Evolutionary conservation across 495 filamentous ascomycete genomes (phyloP).

Genomic region (Trichoderma erinaceum): DNA sequence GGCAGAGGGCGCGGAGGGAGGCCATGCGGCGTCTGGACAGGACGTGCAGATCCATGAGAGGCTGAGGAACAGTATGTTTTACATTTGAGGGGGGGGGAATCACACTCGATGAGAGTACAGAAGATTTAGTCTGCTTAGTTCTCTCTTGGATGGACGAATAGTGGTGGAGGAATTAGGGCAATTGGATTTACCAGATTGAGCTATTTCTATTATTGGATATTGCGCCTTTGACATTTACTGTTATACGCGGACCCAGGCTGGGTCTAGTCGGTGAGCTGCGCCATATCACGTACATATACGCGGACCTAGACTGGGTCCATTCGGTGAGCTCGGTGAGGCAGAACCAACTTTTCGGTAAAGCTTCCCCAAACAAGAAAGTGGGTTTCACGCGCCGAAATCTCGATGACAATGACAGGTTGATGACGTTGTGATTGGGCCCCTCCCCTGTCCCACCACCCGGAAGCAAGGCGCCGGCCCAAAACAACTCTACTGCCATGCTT

Average conservation of each 20-base stretch:
- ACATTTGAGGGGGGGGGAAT: slow-evolving; percentile 39
- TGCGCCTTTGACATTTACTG: not conserved
- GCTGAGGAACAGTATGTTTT: slow-evolving; percentile 57
- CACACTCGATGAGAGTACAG: not conserved
- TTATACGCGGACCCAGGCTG: not conserved
- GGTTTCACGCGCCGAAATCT: not conserved
- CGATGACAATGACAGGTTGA: not conserved
- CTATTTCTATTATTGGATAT: not conserved
- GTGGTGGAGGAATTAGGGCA: not conserved
- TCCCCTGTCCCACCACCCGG: not conserved
- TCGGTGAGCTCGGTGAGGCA: not conserved
- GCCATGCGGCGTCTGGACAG: slow-evolving; percentile 16
- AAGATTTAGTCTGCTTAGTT: not conserved
- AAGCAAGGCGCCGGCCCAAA: not conserved
- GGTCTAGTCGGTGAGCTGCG: not conserved
- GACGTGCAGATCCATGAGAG: slow-evolving; percentile 35
- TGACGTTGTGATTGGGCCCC: slow-evolving; percentile 11
- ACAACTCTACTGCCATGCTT: slow-evolving; percentile 11
- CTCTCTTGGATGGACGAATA: not conserved
- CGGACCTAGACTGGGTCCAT: not conserved
- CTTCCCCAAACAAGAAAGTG: not conserved
- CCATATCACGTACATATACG: too few species aligned
- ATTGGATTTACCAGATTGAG: not conserved
- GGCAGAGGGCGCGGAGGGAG: slow-evolving; percentile 20
- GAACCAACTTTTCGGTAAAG: not conserved